phyloP scores from a whole-genome alignment of 805 yeast species.

The Wickerhamiella musiphila region DNA sequence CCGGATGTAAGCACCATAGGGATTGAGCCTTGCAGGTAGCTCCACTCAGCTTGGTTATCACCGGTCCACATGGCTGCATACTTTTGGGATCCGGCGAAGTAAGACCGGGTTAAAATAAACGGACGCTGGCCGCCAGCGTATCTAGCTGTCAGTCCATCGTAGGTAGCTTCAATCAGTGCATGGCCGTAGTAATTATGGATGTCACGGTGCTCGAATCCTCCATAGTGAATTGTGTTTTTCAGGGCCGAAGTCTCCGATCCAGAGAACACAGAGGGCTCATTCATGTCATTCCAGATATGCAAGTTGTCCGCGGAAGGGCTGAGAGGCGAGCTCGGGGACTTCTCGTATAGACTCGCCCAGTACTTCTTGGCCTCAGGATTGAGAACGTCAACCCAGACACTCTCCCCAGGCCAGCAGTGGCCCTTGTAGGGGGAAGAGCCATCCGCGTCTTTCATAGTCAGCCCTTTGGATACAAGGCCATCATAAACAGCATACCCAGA shows the following conservation, averaged over 20 bases:
- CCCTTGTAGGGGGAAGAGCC: conserved; percentile 51
- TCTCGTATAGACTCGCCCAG: conserved; percentile 41
- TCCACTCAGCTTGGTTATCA: conserved; percentile 90
- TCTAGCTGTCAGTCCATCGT: conserved; percentile 41
- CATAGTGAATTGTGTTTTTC: conserved; percentile 60
- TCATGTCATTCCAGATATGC: conserved; percentile 95
- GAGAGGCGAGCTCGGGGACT: conserved; percentile 29
- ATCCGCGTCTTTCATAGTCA: conserved; percentile 31
- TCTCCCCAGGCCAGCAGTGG: conserved; percentile 97
- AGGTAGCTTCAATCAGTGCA: conserved; percentile 67
- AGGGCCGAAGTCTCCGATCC: conserved; percentile 93
- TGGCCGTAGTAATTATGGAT: conserved; percentile 76
- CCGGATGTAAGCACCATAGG: conserved; percentile 80
- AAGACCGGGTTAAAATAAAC: conserved; percentile 72
- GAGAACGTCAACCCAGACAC: conserved; percentile 81
- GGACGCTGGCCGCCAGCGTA: conserved; percentile 43
- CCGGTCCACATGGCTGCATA: conserved; percentile 96
- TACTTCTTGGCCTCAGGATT: conserved; percentile 39
- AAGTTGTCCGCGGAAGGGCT: conserved; percentile 42
- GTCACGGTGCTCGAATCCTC: conserved; percentile 78
- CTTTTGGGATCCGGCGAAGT: conserved; percentile 80
- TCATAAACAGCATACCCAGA: conserved; percentile 47
- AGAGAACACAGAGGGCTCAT: conserved; percentile 85
- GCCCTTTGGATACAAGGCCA: conserved; percentile 24
- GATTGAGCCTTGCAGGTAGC: conserved; percentile 55